Evolutionary conservation across 768 basidiomycete genomes (phyloP), one percentile per base, ranked within the genome.

Genomic region (Lactarius akahatsu): DNA sequence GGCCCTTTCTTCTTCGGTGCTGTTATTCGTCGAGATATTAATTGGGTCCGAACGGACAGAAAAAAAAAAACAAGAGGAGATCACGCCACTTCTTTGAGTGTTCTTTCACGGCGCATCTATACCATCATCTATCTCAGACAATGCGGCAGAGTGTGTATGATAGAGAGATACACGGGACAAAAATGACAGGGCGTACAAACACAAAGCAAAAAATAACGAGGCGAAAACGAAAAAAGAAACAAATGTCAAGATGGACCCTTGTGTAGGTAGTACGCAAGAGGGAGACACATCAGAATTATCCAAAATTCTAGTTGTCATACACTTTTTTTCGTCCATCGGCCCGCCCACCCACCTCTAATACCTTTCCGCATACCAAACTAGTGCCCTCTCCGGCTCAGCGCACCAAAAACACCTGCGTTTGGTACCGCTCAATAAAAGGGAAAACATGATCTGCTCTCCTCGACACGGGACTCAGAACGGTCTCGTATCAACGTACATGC

Each of bases 401-500:
- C 11, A 50, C 47, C 45, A 47, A 47, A n/a, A 45, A 23, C n/a
- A 23, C 18, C 50, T 52, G 50, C 50, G 26, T 15, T 41, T 41
- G 41, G 41, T 28, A 26, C 18, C 20, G 28, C 40, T 23, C 59
- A 32, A 28, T 2, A 23, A 58, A 52, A 38, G 2, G 0, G 32
- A 34, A 6, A 4, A 36, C 10, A 11, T 1, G 1, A 38, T 38
- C 36, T 38, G 36, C 36, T 38, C 36, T 36, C 34, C 34, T 36
- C 10, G 34, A 30, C 30, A 30, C 30, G 30, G 8, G 32, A 32
- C 45, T 66, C 59, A 70, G 43, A 69, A 70, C 18, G 62, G 16
- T 26, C 57, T 4, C 9, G 65, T 20, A 41, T 69, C 65, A 32
- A 69, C 65, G 7, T 66, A 71, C 68, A 71, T 71, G 32, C 57